Evolutionary conservation across 202 grass and related monocot genomes (phyloP), one percentile per base, ranked within the genome.

Genomic region (Bolboschoenoplectus hybrid): DNA sequence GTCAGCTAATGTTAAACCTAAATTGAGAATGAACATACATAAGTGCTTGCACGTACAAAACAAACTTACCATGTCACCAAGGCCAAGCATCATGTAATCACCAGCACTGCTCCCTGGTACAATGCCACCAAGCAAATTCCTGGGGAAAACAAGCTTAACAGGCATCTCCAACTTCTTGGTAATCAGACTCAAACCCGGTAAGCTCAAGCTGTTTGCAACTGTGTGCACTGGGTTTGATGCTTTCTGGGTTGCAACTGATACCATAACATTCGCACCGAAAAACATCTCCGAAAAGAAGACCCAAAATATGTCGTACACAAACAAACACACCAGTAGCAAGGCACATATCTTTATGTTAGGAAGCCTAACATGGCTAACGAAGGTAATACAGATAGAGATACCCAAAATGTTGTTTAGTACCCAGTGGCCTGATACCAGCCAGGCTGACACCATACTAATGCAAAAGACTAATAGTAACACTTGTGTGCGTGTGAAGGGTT

Each of bases 161-260:
- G 97, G 97, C 72, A 99, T 94, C 87, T 99, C 97, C 45, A 99
- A 81, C 63, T 99, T 99, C 82, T 99, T 99, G 0, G 93, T 89
- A 79, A 99, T 94, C 39, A 94, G 78, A 79, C 91, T 89, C 83
- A 97, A 87, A 7, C 97, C 97, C 1, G 93, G 97, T 43, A 99
- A 90, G 83, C 89, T 99, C 82, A 99, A 91, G 75, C 91, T 99
- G 80, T 92, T 85, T n/a, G 86, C 97, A 49, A 99, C 97, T 4
- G 89, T 96, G 71, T 97, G 97, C 63, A 99, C 87, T 26, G 97
- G 97, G 86, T 99, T 99, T 81, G 90, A 91, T 64, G 97, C 97
- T 85, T 99, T 99, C 86, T 97, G 93, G n/a, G 97, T 99, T 81
- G 97, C 97, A 53, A 97, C 97, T 20, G 93, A 99, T 16, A 99